Evolutionary conservation across 805 yeast genomes (phyloP), one percentile per base, ranked within the genome.

Genomic region (Pichia deserticola): DNA sequence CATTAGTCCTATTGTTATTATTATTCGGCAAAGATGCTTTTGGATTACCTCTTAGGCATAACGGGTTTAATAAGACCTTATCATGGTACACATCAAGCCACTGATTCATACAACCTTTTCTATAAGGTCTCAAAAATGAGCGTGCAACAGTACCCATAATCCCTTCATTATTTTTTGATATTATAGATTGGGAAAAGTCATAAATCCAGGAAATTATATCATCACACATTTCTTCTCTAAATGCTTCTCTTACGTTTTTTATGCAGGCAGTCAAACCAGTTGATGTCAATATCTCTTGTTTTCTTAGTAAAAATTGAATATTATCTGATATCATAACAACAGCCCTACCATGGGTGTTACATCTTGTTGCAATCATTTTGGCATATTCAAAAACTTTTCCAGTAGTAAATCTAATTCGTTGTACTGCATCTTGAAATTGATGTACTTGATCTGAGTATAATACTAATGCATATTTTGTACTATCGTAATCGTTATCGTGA

Each of bases 361-460:
- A 78, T 48, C 75, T 75, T 36, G 76, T 74, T 0, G 88, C 82
- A 9, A 87, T 78, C 90, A 86, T 86, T 30, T 71, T 69, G 3
- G 89, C 89, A 65, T 83, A 87, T 40, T 78, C 82, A 11, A 66
- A 66, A 1, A 77, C 78, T 57, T 85, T 82, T 25, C 75, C 74
- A 7, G 93, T 85, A 0, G 89, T 82, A 34, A 74, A 61, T 44
- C 77, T 72, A 7, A 89, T 78, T 36, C 86, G 64, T 47, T 79
- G 82, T 4, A 81, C 77, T 0, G 90, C 89, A 60, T 89, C 95
- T 49, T 80, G 71, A 56, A 76, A 81, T 49, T 89, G 92, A 51
- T 85, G 81, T 36, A 78, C 74, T 57, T 84, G 93, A 60, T 89
- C 96, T 57, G 89, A 88, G 74, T 87, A 88, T 3, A 86, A 66